Percentiles rank a stretch among this genome's conserved stretches.
These are phyloP conservation scores for Xerocomus spinulosus DNA, from an alignment of 768 basidiomycete genomes.

Conservation along the genomic window DNA sequence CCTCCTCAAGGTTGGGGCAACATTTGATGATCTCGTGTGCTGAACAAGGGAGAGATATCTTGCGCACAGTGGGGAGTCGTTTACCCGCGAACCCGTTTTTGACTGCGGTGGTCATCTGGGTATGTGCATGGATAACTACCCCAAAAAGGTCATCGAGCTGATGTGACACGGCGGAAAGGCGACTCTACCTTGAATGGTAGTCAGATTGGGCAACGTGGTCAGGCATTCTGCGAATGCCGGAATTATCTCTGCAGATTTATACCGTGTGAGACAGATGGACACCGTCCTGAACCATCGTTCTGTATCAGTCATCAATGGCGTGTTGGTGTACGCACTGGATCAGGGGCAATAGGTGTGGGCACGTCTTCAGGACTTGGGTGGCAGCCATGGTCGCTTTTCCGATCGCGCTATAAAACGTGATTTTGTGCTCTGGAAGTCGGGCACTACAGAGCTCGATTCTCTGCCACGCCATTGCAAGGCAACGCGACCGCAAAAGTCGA, in stretches of 20 bases:
- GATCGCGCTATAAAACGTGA: neutral
- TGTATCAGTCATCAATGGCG: neutral
- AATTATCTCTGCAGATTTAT: neutral
- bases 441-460: neutral
- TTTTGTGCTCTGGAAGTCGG: neutral
- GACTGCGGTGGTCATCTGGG: constrained; percentile 1
- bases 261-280: neutral
- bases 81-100: constrained; percentile 5
- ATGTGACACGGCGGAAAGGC: neutral
- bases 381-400: neutral
- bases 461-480: constrained; percentile 14
- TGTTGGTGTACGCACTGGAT: constrained; percentile 3
- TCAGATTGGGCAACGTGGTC: neutral
- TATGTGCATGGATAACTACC: constrained; percentile 3
- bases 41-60: constrained; percentile 2
- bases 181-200: neutral
- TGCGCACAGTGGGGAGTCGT: constrained; percentile 8
- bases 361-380: neutral
- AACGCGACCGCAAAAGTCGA: constrained; percentile 7
- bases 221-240: constrained; percentile 8
- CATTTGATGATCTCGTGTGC: constrained; percentile 8
- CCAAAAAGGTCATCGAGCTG: neutral
- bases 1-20: constrained; percentile 10
- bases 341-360: constrained; percentile 1
- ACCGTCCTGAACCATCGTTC: neutral